Percentiles rank a stretch among this genome's conserved stretches.
Conservation (phyloP, 2,329 filamentous ascomycete species). For the Cercospora sp. region DNA sequence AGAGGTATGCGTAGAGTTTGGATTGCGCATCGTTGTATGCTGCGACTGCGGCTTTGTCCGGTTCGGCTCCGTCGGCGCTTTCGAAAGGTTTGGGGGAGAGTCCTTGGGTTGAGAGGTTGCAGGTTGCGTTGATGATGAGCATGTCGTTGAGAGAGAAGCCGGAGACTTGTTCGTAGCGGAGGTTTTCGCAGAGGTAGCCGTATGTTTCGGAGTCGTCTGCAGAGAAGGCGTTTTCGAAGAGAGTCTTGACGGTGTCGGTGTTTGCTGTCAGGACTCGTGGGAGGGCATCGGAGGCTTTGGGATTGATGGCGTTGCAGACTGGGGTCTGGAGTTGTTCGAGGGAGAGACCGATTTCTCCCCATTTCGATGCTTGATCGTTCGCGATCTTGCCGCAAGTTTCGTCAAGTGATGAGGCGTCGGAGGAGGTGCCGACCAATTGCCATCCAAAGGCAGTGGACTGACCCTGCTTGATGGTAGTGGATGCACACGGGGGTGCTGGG, state of each 20-base stretch:
- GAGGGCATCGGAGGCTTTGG: slow-evolving; percentile 25
- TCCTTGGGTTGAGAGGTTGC: slow-evolving; percentile 15
- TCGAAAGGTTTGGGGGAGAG: slow-evolving; percentile 19
- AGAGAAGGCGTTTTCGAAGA: slow-evolving; percentile 30
- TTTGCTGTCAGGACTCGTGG: slow-evolving; percentile 25
- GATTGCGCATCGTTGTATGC: slow-evolving; percentile 24
- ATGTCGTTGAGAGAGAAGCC: slow-evolving; percentile 28
- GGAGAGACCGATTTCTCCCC: slow-evolving; percentile 26
- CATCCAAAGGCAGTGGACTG: slow-evolving; percentile 34
- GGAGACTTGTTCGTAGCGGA: slow-evolving; percentile 28
- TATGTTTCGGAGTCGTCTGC: slow-evolving; percentile 20
- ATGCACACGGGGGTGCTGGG: slow-evolving; percentile 15
- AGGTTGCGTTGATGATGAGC: slow-evolving; percentile 26
- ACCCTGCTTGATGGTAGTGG: slow-evolving; percentile 22
- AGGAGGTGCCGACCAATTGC: slow-evolving; percentile 33
- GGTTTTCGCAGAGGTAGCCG: slow-evolving; percentile 32
- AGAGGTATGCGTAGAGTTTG: slow-evolving; percentile 27
- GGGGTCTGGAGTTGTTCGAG: slow-evolving; percentile 24
- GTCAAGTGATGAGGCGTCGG: slow-evolving; percentile 25
- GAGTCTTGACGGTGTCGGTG: slow-evolving; percentile 30
- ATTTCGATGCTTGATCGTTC: slow-evolving; percentile 24
- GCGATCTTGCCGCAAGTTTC: slow-evolving; percentile 27
- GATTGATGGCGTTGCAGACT: slow-evolving; percentile 26
- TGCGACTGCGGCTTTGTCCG: slow-evolving; percentile 17
- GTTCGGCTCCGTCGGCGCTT: slow-evolving; percentile 1